Percentiles rank a stretch among this genome's conserved stretches.
Evolutionary conservation across 129 eudicot species (phyloP).

Genomic region (Helianthus tuberosus): DNA sequence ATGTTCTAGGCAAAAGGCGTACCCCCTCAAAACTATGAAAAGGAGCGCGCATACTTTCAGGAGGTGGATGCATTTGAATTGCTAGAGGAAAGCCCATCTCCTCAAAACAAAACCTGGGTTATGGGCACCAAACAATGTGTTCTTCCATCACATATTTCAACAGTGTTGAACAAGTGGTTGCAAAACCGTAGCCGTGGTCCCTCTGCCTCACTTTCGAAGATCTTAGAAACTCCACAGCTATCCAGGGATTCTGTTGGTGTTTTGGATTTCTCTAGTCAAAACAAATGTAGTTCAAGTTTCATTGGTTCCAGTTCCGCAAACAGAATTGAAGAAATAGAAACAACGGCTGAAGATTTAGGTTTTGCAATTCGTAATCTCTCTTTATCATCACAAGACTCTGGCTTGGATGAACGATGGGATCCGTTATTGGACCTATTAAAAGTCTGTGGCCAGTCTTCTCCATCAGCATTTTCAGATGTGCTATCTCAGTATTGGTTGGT

Average conservation of each 20-base stretch:
- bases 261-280: slow-evolving; percentile 31
- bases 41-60: slow-evolving; percentile 83
- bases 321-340: slow-evolving; percentile 24
- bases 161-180: slow-evolving; percentile 74
- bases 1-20: slow-evolving; percentile 56
- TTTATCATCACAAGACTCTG: slow-evolving; percentile 54
- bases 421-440: slow-evolving; percentile 58
- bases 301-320: slow-evolving; percentile 17
- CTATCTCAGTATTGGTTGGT: slow-evolving; percentile 72
- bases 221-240: slow-evolving; percentile 66
- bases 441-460: slow-evolving; percentile 82
- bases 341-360: slow-evolving; percentile 48
- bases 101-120: slow-evolving; percentile 75
- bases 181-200: slow-evolving; percentile 42
- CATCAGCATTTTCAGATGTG: slow-evolving; percentile 63
- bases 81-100: slow-evolving; percentile 96
- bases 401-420: slow-evolving; percentile 46
- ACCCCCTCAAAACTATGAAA: slow-evolving; percentile 68
- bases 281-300: slow-evolving; percentile 18
- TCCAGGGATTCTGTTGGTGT: slow-evolving; percentile 31
- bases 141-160: slow-evolving; percentile 55
- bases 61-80: slow-evolving; percentile 89
- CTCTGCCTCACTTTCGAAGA: slow-evolving; percentile 65
- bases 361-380: slow-evolving; percentile 63
- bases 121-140: slow-evolving; percentile 53